phyloP scores from a whole-genome alignment of 768 basidiomycete species.

The Podaxis sp. region DNA sequence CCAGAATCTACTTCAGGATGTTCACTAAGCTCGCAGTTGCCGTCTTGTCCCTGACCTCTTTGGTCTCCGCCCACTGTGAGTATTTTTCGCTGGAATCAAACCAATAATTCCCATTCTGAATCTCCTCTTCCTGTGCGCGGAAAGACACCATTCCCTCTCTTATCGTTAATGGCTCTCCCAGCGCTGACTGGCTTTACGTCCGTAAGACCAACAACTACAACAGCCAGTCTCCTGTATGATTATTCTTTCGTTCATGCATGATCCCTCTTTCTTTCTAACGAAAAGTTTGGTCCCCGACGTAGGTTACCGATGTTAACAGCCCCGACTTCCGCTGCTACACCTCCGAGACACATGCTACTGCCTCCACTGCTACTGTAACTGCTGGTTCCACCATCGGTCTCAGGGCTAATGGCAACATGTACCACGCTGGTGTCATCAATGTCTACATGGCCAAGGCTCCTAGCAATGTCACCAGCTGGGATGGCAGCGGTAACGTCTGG shows the following conservation, averaged over 20 bases:
- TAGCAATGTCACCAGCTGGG: slow-evolving; percentile 36
- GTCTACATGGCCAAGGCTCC: slow-evolving; percentile 49
- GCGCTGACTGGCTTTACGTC: slow-evolving; percentile 41
- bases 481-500: slow-evolving; percentile 42
- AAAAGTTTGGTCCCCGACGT: background rate
- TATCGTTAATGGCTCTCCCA: slow-evolving; percentile 36
- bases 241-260: background rate
- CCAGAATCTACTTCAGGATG: slow-evolving; percentile 19
- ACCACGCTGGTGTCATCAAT: slow-evolving; percentile 48
- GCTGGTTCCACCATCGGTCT: slow-evolving; percentile 47
- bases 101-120: background rate
- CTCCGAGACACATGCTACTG: slow-evolving; percentile 36
- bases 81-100: background rate
- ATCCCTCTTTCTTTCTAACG: background rate
- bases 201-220: slow-evolving; percentile 48
- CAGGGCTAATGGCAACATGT: slow-evolving; percentile 40
- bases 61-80: slow-evolving; percentile 28
- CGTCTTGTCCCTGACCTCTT: slow-evolving; percentile 22
- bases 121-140: too few species aligned
- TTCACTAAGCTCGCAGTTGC: slow-evolving; percentile 22
- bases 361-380: slow-evolving; percentile 42
- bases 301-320: slow-evolving; percentile 48
- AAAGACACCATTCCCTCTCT: slow-evolving; percentile 35
- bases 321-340: slow-evolving; percentile 50
- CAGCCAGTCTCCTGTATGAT: slow-evolving; percentile 34